These are phyloP conservation scores for Solanum etuberosum DNA, from an alignment of 257 asterid genomes.

Conservation along the genomic window DNA sequence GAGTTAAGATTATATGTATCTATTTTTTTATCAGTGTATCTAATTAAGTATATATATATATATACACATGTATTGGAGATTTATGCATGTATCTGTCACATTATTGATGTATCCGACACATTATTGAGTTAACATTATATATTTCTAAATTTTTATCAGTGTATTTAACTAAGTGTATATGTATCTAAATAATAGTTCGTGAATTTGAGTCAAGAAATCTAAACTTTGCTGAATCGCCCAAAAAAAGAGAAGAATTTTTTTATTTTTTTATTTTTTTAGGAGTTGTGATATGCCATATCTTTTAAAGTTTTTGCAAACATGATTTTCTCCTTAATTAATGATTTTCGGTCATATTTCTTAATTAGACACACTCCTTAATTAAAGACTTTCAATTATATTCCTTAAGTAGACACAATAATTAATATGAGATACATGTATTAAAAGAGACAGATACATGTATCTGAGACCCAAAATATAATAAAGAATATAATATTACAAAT, in stretches of 20 bases:
- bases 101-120: neutral
- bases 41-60: too few relatives aligned
- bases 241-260: neutral
- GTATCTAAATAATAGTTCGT: neutral
- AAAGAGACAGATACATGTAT: too few relatives aligned
- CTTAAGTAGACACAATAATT: neutral
- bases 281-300: neutral
- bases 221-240: neutral
- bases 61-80: neutral
- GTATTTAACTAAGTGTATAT: too few relatives aligned
- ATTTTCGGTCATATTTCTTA: neutral
- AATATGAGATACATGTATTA: neutral
- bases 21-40: too few relatives aligned
- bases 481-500: too few relatives aligned
- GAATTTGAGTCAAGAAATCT: neutral
- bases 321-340: neutral
- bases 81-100: neutral
- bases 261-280: too few relatives aligned
- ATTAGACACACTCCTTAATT: neutral
- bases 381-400: neutral
- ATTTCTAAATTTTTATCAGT: too few relatives aligned
- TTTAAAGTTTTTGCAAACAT: neutral
- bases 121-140: too few relatives aligned
- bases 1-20: neutral
- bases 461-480: neutral